A percentile compares a stretch with the other conserved stretches of the same genome.
These are phyloP conservation scores for Leccinum variicolor DNA, from an alignment of 768 basidiomycete species.

Conservation along the genomic window DNA sequence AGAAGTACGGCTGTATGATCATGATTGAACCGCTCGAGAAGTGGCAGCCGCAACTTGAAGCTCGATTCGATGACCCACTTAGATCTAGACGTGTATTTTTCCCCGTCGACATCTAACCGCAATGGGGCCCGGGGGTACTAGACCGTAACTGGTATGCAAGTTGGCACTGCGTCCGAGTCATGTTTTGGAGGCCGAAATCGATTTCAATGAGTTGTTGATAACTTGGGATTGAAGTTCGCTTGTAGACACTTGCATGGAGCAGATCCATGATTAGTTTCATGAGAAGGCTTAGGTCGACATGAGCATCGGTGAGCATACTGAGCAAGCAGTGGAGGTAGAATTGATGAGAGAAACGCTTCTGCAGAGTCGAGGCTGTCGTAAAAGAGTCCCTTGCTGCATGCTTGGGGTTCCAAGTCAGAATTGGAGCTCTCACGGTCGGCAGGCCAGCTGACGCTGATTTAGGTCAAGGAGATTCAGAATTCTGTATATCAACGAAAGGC, in stretches of 20 bases:
- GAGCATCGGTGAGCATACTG: not conserved
- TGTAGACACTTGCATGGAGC: not conserved
- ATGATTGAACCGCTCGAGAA: too few species aligned
- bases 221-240: not conserved
- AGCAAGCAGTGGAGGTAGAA: not conserved
- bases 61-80: too few species aligned
- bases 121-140: too few species aligned
- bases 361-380: not conserved
- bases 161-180: too few species aligned
- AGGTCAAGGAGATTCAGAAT: not conserved
- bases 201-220: not conserved
- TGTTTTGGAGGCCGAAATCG: too few species aligned
- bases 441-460: not conserved
- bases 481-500: not conserved
- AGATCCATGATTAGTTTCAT: not conserved
- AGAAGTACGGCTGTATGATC: too few species aligned
- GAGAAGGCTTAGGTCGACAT: too few species aligned
- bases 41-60: too few species aligned
- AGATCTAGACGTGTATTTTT: too few species aligned
- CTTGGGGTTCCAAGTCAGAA: not conserved
- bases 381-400: not conserved
- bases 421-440: too few species aligned
- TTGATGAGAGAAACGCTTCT: not conserved
- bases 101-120: too few species aligned
- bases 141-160: too few species aligned